Conservation (phyloP, 371 early-diverging fungal genomes). For the Syncephalastrum contaminatum region DNA sequence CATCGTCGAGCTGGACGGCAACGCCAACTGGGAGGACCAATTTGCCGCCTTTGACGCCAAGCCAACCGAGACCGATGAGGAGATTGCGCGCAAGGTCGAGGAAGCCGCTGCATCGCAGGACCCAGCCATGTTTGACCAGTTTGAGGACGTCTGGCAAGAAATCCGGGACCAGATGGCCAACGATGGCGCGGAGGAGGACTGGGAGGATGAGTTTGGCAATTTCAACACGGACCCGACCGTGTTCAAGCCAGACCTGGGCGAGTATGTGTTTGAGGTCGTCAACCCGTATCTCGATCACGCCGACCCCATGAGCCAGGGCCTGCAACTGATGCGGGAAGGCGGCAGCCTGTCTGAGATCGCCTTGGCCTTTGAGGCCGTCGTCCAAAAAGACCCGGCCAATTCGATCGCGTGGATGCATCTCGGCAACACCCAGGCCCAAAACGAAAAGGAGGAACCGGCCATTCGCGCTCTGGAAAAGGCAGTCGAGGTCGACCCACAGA, state of each 20-base stretch:
- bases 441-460: conserved; percentile 85
- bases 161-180: conserved; percentile 53
- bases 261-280: conserved; percentile 74
- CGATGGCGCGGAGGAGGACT: conserved; percentile 42
- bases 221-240: conserved; percentile 27
- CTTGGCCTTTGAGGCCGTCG: conserved; percentile 79
- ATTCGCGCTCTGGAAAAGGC: conserved; percentile 78
- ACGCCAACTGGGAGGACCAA: conserved; percentile 68
- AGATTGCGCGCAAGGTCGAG: conserved; percentile 46
- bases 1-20: conserved; percentile 37
- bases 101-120: conserved; percentile 49
- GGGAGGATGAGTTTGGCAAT: conserved; percentile 64
- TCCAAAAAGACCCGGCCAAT: conserved; percentile 68
- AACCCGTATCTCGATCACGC: conserved; percentile 71
- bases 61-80: conserved; percentile 46
- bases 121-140: conserved; percentile 39
- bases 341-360: conserved; percentile 72
- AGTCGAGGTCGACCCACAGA: conserved; percentile 60
- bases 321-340: conserved; percentile 50
- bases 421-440: conserved; percentile 82
- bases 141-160: conserved; percentile 61
- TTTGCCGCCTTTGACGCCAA: conserved; percentile 56
- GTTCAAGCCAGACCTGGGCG: conserved; percentile 61
- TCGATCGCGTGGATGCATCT: conserved; percentile 79
- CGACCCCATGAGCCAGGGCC: conserved; percentile 53